These are phyloP conservation scores for Verticillium isaacii DNA, from an alignment of 2,329 filamentous ascomycete species.

Conservation along the genomic window DNA sequence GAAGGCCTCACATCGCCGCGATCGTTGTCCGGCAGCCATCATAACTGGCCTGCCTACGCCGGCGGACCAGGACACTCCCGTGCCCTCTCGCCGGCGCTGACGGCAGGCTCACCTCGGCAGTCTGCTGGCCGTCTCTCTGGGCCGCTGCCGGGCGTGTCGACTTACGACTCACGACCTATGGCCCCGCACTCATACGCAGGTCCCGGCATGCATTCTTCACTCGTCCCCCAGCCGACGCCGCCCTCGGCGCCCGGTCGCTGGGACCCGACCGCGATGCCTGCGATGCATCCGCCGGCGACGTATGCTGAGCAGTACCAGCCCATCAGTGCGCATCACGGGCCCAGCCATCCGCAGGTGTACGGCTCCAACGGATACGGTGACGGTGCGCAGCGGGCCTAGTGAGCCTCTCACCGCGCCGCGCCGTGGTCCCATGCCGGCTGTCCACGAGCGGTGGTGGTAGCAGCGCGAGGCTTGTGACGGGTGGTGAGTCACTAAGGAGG, in stretches of 20 bases:
- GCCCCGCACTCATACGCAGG: constrained; percentile 29
- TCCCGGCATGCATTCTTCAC: constrained; percentile 32
- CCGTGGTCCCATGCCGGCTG: neutral
- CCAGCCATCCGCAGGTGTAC: constrained; percentile 34
- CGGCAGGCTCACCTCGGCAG: constrained; percentile 28
- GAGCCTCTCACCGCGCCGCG: neutral
- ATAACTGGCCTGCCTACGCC: constrained; percentile 45
- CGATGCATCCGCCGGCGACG: constrained; percentile 21
- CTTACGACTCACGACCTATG: constrained; percentile 31
- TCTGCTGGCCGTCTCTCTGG: constrained; percentile 9
- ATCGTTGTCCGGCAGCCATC: constrained; percentile 41
- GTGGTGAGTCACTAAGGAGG: neutral
- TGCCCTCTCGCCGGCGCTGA: constrained; percentile 38
- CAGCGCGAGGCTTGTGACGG: neutral
- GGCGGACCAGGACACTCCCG: constrained; percentile 28
- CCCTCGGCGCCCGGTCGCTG: constrained; percentile 21
- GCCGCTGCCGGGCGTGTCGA: constrained; percentile 32
- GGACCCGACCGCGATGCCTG: constrained; percentile 25
- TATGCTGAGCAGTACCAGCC: constrained; percentile 34
- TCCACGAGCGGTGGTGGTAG: neutral
- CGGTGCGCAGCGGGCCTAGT: constrained; percentile 35
- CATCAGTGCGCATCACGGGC: constrained; percentile 28
- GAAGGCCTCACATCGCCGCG: constrained; percentile 49
- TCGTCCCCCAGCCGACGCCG: constrained; percentile 17
- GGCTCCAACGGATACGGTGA: constrained; percentile 35